phyloP scores from a whole-genome alignment of 1,139 yeast genomes.

The Scheffersomyces cryptocercus region DNA sequence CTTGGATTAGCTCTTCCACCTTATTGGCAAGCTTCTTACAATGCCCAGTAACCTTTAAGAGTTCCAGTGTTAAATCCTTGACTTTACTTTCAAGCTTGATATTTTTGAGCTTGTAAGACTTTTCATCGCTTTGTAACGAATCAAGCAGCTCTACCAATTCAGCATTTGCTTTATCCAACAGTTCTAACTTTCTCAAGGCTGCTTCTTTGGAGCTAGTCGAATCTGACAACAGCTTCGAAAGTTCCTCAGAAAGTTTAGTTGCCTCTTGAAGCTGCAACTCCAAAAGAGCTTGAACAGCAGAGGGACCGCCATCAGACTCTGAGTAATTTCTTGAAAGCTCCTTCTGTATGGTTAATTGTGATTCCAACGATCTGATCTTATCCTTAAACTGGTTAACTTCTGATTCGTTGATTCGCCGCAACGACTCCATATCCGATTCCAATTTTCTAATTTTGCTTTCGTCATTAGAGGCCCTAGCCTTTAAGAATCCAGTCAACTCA shows the following conservation, averaged over 20 bases:
- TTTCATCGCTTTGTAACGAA: constrained; percentile 19
- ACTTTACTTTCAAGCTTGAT: constrained; percentile 11
- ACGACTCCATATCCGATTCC: constrained; percentile 35
- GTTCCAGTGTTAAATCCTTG: constrained; percentile 23
- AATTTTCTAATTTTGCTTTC: constrained; percentile 37
- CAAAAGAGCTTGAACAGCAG: constrained; percentile 28
- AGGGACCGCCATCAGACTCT: constrained; percentile 2
- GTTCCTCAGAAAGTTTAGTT: constrained; percentile 22
- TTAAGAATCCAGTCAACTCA: constrained; percentile 32
- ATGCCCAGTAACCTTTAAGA: constrained; percentile 26
- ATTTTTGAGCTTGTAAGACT: constrained; percentile 12
- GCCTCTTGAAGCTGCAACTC: constrained; percentile 38
- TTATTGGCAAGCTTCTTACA: constrained; percentile 34
- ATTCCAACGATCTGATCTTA: constrained; percentile 15
- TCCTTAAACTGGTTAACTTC: constrained; percentile 29
- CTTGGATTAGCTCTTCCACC: constrained; percentile 20
- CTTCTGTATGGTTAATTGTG: constrained; percentile 6
- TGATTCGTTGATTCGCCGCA: constrained; percentile 31
- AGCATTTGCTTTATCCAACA: constrained; percentile 10
- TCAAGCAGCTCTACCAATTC: constrained; percentile 19
- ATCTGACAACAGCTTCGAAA: constrained; percentile 21
- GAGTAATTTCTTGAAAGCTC: constrained; percentile 1
- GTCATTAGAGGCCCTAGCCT: constrained; percentile 25
- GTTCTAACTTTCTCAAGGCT: constrained; percentile 9
- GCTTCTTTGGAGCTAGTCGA: constrained; percentile 13